Evolutionary conservation across 495 filamentous ascomycete genomes (phyloP).

Genomic region (Glonium stellatum): DNA sequence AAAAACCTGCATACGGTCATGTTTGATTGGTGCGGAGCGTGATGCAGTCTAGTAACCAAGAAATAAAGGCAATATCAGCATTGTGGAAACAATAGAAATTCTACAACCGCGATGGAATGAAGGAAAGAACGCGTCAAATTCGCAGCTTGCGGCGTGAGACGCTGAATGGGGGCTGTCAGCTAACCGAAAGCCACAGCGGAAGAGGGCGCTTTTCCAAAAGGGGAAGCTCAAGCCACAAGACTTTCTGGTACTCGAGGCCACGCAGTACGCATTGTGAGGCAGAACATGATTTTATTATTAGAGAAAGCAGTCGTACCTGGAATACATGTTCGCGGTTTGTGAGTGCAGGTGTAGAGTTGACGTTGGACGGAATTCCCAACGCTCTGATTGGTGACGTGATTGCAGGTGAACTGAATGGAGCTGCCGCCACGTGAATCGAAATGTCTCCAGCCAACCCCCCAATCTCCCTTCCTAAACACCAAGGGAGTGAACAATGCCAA

Average conservation of each 20-base stretch:
- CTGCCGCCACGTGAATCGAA: not conserved
- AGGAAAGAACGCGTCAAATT: too few relatives aligned
- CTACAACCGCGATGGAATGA: not conserved
- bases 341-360: not conserved
- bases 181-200: too few relatives aligned
- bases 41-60: not conserved
- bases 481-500: not conserved
- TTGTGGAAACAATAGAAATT: not conserved
- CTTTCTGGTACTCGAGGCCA: not conserved
- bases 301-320: not conserved
- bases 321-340: not conserved
- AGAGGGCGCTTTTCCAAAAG: too few relatives aligned
- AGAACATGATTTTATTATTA: not conserved
- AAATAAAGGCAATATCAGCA: not conserved
- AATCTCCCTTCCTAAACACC: not conserved
- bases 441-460: not conserved
- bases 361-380: not conserved
- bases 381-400: not conserved
- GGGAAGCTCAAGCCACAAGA: not conserved
- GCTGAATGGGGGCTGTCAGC: too few relatives aligned
- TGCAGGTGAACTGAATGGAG: too few relatives aligned
- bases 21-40: not conserved
- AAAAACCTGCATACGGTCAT: constrained; percentile 60
- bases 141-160: too few relatives aligned
- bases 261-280: not conserved